A percentile compares a stretch with the other conserved stretches of the same genome.
These are phyloP conservation scores for Heterococcus sp. DNA, from an alignment of 108 stramenopile species.

Conservation along the genomic window DNA sequence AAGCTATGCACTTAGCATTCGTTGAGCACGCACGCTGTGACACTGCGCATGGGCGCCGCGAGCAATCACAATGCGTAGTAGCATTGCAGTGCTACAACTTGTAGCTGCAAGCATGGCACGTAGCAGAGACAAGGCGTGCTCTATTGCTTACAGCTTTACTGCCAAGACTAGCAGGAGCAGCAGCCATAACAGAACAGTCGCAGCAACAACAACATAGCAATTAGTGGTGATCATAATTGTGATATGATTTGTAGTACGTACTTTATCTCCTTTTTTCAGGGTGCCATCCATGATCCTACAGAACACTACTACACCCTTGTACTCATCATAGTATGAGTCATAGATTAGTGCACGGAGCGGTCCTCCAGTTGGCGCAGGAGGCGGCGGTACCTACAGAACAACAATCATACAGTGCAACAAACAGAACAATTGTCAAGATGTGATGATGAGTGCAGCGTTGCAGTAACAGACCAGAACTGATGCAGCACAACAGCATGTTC, in stretches of 20 bases:
- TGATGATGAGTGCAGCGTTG: no score
- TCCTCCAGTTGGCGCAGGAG: constrained; percentile 60
- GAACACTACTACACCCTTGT: constrained; percentile 79
- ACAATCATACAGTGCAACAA: no score
- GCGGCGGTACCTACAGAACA: constrained; percentile 80
- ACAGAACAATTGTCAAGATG: no score
- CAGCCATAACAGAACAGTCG: no score
- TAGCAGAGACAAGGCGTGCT: no score
- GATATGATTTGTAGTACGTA: background rate
- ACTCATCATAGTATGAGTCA: constrained; percentile 89
- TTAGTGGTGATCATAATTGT: background rate
- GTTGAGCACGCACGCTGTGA: no score
- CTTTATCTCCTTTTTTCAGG: constrained; percentile 55
- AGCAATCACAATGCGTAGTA: background rate
- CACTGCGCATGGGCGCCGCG: background rate
- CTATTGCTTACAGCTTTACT: background rate
- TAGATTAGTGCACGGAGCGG: constrained; percentile 83
- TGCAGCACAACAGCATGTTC: no score
- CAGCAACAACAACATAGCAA: no score
- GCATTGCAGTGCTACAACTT: background rate
- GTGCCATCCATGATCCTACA: constrained; percentile 85
- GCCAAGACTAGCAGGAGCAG: background rate
- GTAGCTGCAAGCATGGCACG: background rate
- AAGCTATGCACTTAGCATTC: no score
- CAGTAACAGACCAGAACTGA: no score